Evolutionary conservation across 2,329 filamentous ascomycete genomes (phyloP).

Genomic region (Furcasterigmium sp.): DNA sequence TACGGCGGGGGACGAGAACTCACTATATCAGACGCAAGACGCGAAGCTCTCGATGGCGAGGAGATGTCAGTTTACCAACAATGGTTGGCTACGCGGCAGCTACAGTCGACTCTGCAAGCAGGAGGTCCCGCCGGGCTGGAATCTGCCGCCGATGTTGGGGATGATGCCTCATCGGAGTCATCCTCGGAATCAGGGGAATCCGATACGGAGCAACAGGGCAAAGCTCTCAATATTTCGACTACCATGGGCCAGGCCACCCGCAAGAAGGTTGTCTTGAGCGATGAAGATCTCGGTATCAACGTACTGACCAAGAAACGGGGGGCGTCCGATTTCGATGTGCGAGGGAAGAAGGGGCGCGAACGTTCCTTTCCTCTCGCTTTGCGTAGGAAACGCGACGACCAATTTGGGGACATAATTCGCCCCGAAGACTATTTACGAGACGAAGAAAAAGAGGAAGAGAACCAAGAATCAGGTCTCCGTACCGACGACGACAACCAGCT

Average conservation of each 20-base stretch:
- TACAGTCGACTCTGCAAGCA: constrained; percentile 74
- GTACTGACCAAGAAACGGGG: constrained; percentile 83
- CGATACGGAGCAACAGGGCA: constrained; percentile 85
- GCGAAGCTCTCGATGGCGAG: constrained; percentile 64
- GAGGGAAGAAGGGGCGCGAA: constrained; percentile 86
- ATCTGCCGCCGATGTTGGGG: constrained; percentile 65
- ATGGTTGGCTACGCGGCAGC: constrained; percentile 83
- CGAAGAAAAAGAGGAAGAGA: constrained; percentile 79
- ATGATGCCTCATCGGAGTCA: constrained; percentile 81
- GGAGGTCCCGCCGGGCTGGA: constrained; percentile 65
- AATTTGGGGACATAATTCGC: constrained; percentile 90
- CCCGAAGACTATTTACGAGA: constrained; percentile 91
- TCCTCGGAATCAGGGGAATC: constrained; percentile 85
- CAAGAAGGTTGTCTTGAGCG: constrained; percentile 79
- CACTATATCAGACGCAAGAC: constrained; percentile 54
- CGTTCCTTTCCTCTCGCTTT: constrained; percentile 86
- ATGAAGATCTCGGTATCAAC: constrained; percentile 89
- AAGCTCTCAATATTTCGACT: constrained; percentile 82
- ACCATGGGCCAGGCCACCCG: constrained; percentile 78
- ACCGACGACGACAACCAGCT: constrained; percentile 57
- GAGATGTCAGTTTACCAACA: constrained; percentile 85
- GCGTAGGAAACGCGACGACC: constrained; percentile 73
- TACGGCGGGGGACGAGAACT: constrained; percentile 59
- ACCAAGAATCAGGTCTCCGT: constrained; percentile 46
- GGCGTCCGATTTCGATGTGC: constrained; percentile 89